These are phyloP conservation scores for Chlamydomonas incerta DNA, from an alignment of 139 green algal genomes.

Conservation along the genomic window DNA sequence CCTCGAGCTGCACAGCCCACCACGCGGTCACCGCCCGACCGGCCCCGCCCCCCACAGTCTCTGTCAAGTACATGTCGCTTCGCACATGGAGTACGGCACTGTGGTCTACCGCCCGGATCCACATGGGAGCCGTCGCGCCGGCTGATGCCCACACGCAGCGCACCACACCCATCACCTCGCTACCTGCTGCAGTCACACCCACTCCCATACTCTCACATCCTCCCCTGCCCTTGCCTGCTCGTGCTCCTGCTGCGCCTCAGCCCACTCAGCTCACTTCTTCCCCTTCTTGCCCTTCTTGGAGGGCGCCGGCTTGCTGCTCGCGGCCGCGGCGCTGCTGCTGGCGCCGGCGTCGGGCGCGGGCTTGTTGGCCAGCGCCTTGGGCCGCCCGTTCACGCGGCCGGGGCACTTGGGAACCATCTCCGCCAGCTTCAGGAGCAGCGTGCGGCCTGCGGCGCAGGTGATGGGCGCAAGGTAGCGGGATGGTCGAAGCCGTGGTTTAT, in stretches of 20 bases:
- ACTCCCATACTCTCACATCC: background rate
- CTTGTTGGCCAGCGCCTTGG: background rate
- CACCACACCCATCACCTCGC: too few species aligned
- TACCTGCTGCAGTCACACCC: too few species aligned
- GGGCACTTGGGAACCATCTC: slow-evolving; percentile 50
- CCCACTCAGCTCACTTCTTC: slow-evolving; percentile 9
- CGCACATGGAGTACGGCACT: too few species aligned
- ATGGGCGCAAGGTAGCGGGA: background rate
- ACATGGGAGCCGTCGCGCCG: too few species aligned
- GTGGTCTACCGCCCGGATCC: too few species aligned
- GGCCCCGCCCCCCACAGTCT: too few species aligned
- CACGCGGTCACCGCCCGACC: too few species aligned
- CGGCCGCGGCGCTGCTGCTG: background rate
- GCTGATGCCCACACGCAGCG: too few species aligned
- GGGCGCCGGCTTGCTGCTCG: slow-evolving; percentile 14
- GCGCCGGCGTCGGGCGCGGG: background rate
- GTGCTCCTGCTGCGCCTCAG: too few species aligned
- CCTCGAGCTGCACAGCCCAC: too few species aligned
- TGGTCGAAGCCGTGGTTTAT: background rate
- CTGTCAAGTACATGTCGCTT: too few species aligned
- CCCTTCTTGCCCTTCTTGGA: slow-evolving; percentile 45
- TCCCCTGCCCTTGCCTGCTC: too few species aligned
- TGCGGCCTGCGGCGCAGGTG: slow-evolving; percentile 37
- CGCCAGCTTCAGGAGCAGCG: slow-evolving; percentile 54
- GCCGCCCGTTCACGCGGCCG: background rate